Evolutionary conservation across 305 asterid species (phyloP).

Genomic region (Euphrasia arctica): DNA sequence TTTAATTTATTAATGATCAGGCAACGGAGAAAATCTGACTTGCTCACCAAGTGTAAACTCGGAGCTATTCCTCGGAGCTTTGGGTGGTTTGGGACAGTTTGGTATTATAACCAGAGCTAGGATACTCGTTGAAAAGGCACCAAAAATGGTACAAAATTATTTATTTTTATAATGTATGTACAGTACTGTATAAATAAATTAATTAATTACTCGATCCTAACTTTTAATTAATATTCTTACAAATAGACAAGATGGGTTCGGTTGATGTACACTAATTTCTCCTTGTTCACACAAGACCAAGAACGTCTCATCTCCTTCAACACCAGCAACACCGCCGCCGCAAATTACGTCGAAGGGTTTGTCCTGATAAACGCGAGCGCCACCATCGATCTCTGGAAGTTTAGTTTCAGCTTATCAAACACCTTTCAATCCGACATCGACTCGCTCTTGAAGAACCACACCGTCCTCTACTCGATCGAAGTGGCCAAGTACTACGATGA

Average conservation of each 20-base stretch:
- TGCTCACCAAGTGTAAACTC: not conserved
- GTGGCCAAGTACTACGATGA: not conserved
- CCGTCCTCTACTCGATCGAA: not conserved
- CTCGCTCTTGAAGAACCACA: not conserved
- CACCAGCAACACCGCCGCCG: slow-evolving; percentile 18
- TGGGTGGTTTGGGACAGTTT: not conserved
- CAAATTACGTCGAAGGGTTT: slow-evolving; percentile 62
- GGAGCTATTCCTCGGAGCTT: not conserved
- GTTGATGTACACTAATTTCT: slow-evolving; percentile 57
- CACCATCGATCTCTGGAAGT: not conserved
- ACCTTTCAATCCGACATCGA: not conserved
- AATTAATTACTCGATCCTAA: too few species aligned
- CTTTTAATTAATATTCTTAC: too few species aligned
- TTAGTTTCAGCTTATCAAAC: not conserved
- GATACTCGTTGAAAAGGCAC: not conserved
- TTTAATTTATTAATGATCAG: not conserved
- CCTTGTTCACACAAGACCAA: slow-evolving; percentile 57
- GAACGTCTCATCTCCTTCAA: slow-evolving; percentile 51
- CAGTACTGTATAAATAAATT: too few species aligned
- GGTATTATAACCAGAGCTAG: not conserved
- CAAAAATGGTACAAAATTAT: not conserved
- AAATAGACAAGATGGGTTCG: slow-evolving; percentile 67
- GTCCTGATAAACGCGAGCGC: slow-evolving; percentile 39
- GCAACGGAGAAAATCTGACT: not conserved
- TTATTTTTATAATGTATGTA: too few species aligned